These are phyloP conservation scores for Byssoonygena ceratinophila DNA, from an alignment of 2,329 filamentous ascomycete species.

Conservation along the genomic window DNA sequence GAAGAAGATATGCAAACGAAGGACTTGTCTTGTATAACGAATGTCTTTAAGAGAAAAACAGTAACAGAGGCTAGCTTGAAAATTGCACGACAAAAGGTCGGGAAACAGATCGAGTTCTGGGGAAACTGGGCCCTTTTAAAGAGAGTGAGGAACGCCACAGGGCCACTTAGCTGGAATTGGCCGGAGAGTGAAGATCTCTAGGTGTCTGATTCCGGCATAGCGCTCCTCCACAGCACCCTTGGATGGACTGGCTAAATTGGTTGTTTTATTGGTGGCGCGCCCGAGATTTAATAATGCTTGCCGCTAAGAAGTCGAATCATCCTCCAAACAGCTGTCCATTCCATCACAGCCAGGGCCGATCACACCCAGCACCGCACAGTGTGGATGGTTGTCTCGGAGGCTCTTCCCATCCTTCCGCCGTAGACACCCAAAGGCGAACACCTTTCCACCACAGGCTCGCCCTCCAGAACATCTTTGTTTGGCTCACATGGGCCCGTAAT, in stretches of 20 bases:
- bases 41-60: constrained; percentile 8
- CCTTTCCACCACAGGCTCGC: background rate
- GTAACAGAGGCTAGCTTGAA: constrained; percentile 8
- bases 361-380: background rate
- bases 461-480: constrained; percentile 7
- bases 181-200: constrained; percentile 4
- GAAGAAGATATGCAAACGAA: constrained; percentile 2
- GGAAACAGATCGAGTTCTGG: constrained; percentile 9
- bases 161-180: constrained; percentile 1
- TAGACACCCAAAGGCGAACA: background rate
- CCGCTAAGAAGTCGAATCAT: background rate
- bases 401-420: background rate
- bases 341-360: background rate
- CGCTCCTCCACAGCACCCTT: background rate
- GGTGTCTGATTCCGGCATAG: constrained; percentile 7
- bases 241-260: background rate
- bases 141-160: background rate
- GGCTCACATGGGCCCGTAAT: background rate
- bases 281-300: background rate
- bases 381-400: constrained; percentile 3
- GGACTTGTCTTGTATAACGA: constrained; percentile 9
- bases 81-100: constrained; percentile 6
- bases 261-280: constrained; percentile 1
- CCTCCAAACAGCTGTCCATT: background rate
- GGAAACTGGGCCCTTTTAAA: constrained; percentile 9